phyloP scores from a whole-genome alignment of 2,329 filamentous ascomycete genomes.

The Hymenoscyphus linearis region DNA sequence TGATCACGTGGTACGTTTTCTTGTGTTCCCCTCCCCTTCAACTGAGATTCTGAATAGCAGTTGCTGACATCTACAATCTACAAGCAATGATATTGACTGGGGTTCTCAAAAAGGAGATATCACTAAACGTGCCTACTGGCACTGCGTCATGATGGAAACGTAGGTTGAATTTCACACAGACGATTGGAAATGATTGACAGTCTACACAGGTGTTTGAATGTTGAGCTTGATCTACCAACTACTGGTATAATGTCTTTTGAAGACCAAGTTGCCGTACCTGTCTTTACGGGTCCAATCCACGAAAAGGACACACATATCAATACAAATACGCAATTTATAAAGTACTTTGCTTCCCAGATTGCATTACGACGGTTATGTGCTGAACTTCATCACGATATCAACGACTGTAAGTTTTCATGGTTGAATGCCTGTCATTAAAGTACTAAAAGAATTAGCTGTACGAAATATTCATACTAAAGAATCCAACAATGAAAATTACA shows the following conservation, averaged over 20 bases:
- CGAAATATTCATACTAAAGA: conserved; percentile 12
- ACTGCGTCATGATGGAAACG: conserved; percentile 51
- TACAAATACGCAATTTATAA: conserved; percentile 48
- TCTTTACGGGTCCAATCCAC: conserved; percentile 44
- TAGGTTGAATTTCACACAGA: conserved; percentile 26
- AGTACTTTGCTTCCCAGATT: conserved; percentile 56
- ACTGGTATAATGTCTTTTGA: conserved; percentile 51
- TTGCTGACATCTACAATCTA: conserved; percentile 8
- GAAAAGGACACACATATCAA: conserved; percentile 44
- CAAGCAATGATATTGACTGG: conserved; percentile 41
- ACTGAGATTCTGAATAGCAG: background rate
- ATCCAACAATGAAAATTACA: conserved; percentile 15
- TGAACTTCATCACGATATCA: conserved; percentile 47
- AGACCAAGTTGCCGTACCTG: conserved; percentile 48
- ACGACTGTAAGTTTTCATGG: conserved; percentile 40
- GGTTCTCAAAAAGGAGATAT: conserved; percentile 43
- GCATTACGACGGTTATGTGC: conserved; percentile 49
- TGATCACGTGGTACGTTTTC: conserved; percentile 45
- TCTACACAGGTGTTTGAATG: conserved; percentile 43
- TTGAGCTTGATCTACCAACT: conserved; percentile 53
- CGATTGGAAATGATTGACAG: conserved; percentile 15
- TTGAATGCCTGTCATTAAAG: background rate
- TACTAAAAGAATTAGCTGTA: conserved; percentile 16
- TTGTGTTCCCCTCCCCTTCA: background rate
- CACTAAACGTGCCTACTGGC: conserved; percentile 52